These are phyloP conservation scores for Suillus fuscotomentosus DNA, from an alignment of 768 basidiomycete genomes.

Conservation along the genomic window DNA sequence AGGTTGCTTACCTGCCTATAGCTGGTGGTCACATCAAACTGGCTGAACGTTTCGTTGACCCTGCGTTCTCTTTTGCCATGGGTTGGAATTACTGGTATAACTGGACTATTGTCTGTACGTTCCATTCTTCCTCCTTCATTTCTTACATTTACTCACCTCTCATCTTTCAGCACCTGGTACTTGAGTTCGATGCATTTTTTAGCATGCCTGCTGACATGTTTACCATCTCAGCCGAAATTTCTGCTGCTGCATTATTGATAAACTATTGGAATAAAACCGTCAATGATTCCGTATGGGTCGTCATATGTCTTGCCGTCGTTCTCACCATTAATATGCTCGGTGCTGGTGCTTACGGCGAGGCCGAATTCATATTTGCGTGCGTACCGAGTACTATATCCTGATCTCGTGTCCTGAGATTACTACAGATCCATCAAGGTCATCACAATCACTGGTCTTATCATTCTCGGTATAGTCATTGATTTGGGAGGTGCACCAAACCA, in stretches of 20 bases:
- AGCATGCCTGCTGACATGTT: conserved; percentile 3
- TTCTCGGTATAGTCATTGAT: conserved; percentile 73
- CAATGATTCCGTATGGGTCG: conserved; percentile 76
- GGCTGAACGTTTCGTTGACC: conserved; percentile 80
- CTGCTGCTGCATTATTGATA: conserved; percentile 66
- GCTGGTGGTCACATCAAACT: conserved; percentile 80
- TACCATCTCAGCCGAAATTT: conserved; percentile 26
- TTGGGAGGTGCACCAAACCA: conserved; percentile 86
- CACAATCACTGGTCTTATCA: conserved; percentile 71
- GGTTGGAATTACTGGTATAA: conserved; percentile 57
- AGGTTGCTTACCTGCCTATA: conserved; percentile 73
- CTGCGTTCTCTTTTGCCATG: conserved; percentile 59
- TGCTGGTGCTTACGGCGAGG: conserved; percentile 79
- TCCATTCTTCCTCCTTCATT: neutral
- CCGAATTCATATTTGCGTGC: conserved; percentile 83
- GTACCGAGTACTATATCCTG: conserved; percentile 3
- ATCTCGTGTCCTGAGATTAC: neutral
- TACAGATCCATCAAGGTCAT: conserved; percentile 82
- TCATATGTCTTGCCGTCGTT: conserved; percentile 73
- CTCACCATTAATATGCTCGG: conserved; percentile 75
- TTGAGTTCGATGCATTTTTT: neutral
- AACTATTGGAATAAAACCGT: conserved; percentile 63
- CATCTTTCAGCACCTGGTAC: conserved; percentile 2
- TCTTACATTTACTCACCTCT: conserved; percentile 23
- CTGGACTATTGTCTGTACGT: conserved; percentile 25